Evolutionary conservation across 306 rosid species (phyloP).

Genomic region (Casuarina glauca): DNA sequence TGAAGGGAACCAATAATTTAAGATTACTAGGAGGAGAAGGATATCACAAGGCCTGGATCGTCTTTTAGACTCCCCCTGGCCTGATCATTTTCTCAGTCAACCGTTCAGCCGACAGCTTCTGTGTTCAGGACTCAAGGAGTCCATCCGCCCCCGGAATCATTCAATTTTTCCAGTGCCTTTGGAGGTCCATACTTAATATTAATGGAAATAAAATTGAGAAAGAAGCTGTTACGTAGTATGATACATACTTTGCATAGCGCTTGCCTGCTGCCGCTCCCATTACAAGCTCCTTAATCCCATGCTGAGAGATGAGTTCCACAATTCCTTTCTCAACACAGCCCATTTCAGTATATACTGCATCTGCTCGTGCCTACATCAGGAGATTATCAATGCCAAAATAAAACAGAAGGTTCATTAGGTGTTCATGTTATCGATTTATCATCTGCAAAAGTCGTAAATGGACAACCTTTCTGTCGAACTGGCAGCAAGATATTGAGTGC

Average conservation of each 20-base stretch:
- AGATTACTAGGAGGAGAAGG: not conserved
- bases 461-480: not conserved
- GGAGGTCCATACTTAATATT: not conserved
- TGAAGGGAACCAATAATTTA: not conserved
- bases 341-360: slow-evolving; percentile 45
- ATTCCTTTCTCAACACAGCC: slow-evolving; percentile 74
- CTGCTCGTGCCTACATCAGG: slow-evolving; percentile 50
- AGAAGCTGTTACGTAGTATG: slow-evolving; percentile 2
- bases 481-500: not conserved
- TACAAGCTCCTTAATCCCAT: slow-evolving; percentile 58
- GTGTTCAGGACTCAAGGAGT: not conserved
- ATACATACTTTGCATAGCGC: slow-evolving; percentile 54
- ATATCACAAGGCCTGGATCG: not conserved
- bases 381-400: not conserved
- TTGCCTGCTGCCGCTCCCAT: slow-evolving; percentile 93
- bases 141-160: not conserved
- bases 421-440: slow-evolving; percentile 4
- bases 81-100: not conserved
- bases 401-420: not conserved
- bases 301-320: slow-evolving; percentile 56
- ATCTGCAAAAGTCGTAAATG: not conserved
- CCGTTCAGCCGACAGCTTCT: not conserved
- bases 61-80: not conserved
- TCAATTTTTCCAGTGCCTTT: not conserved
- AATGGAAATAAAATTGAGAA: not conserved